Evolutionary conservation across 441 rosid species (phyloP), one percentile per base, ranked within the genome.

Genomic region (Aleurites moluccanus): DNA sequence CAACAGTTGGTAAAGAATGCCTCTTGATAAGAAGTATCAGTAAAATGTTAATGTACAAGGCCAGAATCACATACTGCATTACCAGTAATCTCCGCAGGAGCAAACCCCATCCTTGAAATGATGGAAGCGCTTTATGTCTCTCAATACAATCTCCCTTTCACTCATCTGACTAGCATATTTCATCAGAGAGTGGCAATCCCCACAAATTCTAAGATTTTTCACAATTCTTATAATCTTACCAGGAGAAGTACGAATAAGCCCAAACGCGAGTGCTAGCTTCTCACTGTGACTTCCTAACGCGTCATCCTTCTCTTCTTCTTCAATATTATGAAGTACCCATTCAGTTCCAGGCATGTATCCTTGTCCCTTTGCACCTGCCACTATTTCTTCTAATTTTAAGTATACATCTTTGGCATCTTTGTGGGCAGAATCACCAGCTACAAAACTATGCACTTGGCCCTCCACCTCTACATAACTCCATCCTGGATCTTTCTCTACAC

Each of bases 231-330:
- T 81, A 38, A 77, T 69, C 35, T 64, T 77, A 25, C 83, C 83
- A 5, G 86, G 84, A 74, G 75, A 45, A 49, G 85, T 84, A 52
- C 69, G 73, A 30, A 88, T 84, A 69, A 90, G 62, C 30, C 86
- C 92, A 75, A 86, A 88, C n/a, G 90, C 74, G 68, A 89, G 85
- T 16, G 92, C 92, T 77, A 90, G 69, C 81, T 86, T 90, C 79
- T 90, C 92, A 75, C 91, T 83, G 62, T 88, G 94, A 76, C 78
- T 80, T 81, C 90, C 88, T 13, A 81, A 73, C 33, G 84, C 83
- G 61, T 75, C 84, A 81, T 89, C 96, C 72, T 87, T 88, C 64
- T 89, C 93, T 78, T 91, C 96, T 80, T 83, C 89, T 83, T 89
- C 90, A 70, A 87, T 87, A 67, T 88, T 81, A 81, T 87, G 89